A percentile compares a stretch with the other conserved stretches of the same genome.
Evolutionary conservation across 352 stramenopile genomes (phyloP).

Genomic region (Globisporangium ultimum): DNA sequence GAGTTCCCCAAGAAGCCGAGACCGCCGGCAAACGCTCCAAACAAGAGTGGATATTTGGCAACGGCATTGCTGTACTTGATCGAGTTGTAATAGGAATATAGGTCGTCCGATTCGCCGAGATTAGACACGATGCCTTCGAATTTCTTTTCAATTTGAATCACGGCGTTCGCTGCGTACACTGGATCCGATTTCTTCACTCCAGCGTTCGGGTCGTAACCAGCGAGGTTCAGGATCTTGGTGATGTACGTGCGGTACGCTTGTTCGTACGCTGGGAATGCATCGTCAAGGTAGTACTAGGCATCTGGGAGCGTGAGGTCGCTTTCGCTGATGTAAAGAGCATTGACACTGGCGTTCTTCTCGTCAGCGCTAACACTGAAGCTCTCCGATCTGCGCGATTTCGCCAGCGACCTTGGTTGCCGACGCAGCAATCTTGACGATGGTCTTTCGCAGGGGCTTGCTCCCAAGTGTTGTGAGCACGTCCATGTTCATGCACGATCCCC

Average conservation of each 20-base stretch:
- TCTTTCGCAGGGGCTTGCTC: constrained; percentile 29
- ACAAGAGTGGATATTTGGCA: constrained; percentile 14
- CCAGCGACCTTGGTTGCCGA: constrained; percentile 29
- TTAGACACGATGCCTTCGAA: constrained; percentile 29
- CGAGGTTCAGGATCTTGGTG: too few species aligned
- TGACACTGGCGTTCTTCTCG: constrained; percentile 63
- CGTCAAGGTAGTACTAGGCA: constrained; percentile 86
- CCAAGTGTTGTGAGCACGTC: constrained; percentile 39
- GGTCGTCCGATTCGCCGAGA: too few species aligned
- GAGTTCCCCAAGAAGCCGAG: constrained; percentile 34
- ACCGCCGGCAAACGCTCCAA: constrained; percentile 43
- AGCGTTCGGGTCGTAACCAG: too few species aligned
- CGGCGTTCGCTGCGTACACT: constrained; percentile 8
- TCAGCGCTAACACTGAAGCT: constrained; percentile 48
- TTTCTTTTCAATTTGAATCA: constrained; percentile 69
- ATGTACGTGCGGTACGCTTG: too few species aligned
- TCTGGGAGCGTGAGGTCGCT: constrained; percentile 75
- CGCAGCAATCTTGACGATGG: constrained; percentile 32
- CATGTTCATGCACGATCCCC: constrained; percentile 61
- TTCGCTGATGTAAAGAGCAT: constrained; percentile 73
- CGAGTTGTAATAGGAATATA: too few species aligned
- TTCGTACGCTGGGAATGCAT: constrained; percentile 7
- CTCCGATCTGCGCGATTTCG: constrained; percentile 33
- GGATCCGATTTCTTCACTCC: neutral
- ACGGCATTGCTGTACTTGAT: too few species aligned